phyloP scores from a whole-genome alignment of 805 yeast species.

The Yarrowia alimentaria region DNA sequence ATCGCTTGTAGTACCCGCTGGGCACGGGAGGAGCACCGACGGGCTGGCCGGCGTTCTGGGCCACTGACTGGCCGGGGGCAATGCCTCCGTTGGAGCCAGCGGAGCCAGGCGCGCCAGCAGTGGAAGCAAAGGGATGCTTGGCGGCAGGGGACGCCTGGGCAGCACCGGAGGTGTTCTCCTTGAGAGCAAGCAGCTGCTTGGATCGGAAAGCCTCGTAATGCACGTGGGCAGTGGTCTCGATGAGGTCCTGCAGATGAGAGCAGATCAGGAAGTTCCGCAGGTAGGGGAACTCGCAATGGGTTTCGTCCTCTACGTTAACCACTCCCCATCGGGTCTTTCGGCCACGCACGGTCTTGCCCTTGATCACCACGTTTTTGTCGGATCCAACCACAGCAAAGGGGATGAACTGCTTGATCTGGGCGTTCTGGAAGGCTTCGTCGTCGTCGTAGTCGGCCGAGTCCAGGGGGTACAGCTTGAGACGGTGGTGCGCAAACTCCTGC shows the following conservation, averaged over 20 bases:
- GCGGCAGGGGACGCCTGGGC: too few relatives aligned
- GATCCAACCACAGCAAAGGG: constrained; percentile 97
- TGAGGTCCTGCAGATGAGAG: constrained; percentile 92
- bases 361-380: constrained; percentile 68
- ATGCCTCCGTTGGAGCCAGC: background rate
- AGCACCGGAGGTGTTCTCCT: constrained; percentile 56
- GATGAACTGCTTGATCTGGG: constrained; percentile 42
- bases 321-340: constrained; percentile 93
- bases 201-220: constrained; percentile 94
- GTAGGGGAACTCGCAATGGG: constrained; percentile 93
- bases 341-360: constrained; percentile 81
- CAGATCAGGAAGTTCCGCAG: constrained; percentile 91
- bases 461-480: constrained; percentile 75
- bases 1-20: constrained; percentile 24
- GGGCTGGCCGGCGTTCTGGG: constrained; percentile 7
- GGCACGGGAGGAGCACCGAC: constrained; percentile 21
- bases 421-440: constrained; percentile 40
- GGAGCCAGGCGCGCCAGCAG: constrained; percentile 14
- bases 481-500: constrained; percentile 65
- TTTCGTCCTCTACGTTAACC: constrained; percentile 88
- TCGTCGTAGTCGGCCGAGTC: constrained; percentile 52
- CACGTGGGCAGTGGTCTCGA: constrained; percentile 81
- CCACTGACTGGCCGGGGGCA: too few relatives aligned
- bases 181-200: constrained; percentile 88
- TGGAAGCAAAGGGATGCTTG: constrained; percentile 12